A percentile compares a stretch with the other conserved stretches of the same genome.
phyloP scores from a whole-genome alignment of 2,329 filamentous ascomycete genomes.

The Neopestalotiopsis sp. region DNA sequence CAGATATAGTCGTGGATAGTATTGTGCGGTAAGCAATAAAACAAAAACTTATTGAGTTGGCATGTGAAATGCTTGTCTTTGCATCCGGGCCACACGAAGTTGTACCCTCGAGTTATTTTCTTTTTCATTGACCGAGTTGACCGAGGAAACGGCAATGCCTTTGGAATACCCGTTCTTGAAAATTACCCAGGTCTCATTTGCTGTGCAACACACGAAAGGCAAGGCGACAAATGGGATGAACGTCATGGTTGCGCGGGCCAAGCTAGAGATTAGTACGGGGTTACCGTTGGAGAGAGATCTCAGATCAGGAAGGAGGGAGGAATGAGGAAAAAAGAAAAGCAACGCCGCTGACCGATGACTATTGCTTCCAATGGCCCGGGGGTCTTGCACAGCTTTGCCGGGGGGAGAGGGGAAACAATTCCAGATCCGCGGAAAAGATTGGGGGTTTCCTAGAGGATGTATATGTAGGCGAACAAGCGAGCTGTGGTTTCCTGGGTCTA shows the following conservation, averaged over 20 bases:
- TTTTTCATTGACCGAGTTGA: no score
- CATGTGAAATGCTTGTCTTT: background rate
- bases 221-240: no score
- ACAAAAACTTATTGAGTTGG: background rate
- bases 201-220: no score
- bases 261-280: background rate
- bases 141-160: no score
- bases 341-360: background rate
- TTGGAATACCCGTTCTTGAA: no score
- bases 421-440: background rate
- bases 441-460: background rate
- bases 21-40: background rate
- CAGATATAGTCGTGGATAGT: background rate
- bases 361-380: background rate
- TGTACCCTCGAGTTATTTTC: no score
- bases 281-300: background rate
- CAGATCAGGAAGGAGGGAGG: background rate
- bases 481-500: background rate
- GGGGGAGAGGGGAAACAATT: background rate
- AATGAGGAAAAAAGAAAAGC: background rate
- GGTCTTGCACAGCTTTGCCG: background rate
- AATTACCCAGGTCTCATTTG: no score
- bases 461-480: background rate
- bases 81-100: no score
- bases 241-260: no score